Evolutionary conservation across 345 rosid genomes (phyloP), one percentile per base, ranked within the genome.

Genomic region (Capsella bursapastoris): DNA sequence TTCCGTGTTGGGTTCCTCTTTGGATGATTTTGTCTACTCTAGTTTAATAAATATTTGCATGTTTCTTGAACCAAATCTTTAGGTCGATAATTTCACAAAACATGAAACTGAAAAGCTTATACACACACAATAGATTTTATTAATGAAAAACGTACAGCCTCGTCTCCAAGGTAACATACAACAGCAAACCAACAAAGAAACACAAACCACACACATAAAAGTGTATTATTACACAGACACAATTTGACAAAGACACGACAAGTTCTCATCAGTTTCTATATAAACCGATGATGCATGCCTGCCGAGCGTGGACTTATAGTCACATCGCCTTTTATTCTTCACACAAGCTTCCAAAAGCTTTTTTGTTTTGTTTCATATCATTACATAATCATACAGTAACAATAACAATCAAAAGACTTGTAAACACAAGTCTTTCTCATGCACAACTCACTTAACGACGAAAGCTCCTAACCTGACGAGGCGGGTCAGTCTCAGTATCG

Each of bases 401-500:
- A 67, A 9, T 35, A 66, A 12, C 8, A 66, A 52, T 65, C 44
- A 66, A 68, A 66, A 78, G 70, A 59, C 66, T 72, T 72, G 45
- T 16, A 41, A 32, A 57, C 35, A 12, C 35, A 12, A 43, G 73
- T 38, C 40, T 14, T 52, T n/a, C 1, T 22, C 25, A 22, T 22
- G 25, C 25, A 22, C 25, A 22, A 34, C 37, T 34, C 8, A 84
- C 44, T 80, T 83, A 91, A 80, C 92, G 96, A 61, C 93, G 96
- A 84, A 95, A 90, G 86, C 97, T 89, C 78, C 99, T 85, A 66
- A 77, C 90, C 58, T 72, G 80, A 57, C 92, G 91, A 3, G 97
- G 86, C 10, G 93, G 88, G 53, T 87, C 90, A 0, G 56, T 68
- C 64, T 78, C 93, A 0, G 66, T 85, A 0, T 84, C 97, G 1